phyloP scores from a whole-genome alignment of 1,139 yeast genomes.

The Nadsonia commutata region DNA sequence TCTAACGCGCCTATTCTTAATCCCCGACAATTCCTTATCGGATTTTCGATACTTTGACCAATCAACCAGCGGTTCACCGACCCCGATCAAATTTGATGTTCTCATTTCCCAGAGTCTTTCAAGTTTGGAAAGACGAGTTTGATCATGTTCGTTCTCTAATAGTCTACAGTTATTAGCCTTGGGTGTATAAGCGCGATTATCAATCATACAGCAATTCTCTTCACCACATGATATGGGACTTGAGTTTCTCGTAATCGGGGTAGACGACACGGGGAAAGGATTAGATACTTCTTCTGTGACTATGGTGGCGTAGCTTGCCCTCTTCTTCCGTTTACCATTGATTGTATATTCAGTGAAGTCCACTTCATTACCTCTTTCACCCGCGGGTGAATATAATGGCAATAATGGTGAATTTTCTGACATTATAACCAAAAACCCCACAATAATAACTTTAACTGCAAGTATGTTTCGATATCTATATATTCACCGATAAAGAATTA shows the following conservation, averaged over 20 bases:
- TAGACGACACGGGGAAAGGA: not conserved
- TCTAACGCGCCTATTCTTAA: constrained; percentile 16
- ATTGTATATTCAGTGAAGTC: not conserved
- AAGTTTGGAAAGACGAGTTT: constrained; percentile 4
- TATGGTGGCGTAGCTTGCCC: too few relatives aligned
- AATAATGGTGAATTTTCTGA: not conserved
- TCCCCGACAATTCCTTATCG: constrained; percentile 17
- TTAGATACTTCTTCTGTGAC: too few relatives aligned
- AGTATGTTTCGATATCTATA: too few relatives aligned
- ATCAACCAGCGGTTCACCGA: constrained; percentile 30
- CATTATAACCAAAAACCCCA: too few relatives aligned
- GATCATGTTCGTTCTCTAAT: not conserved
- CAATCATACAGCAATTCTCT: not conserved
- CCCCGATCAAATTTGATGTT: constrained; percentile 45
- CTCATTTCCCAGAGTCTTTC: constrained; percentile 29
- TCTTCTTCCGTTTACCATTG: too few relatives aligned
- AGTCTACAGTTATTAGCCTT: too few relatives aligned
- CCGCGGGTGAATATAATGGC: not conserved
- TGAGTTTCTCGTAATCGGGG: not conserved
- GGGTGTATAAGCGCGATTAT: too few relatives aligned
- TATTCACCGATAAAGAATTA: too few relatives aligned
- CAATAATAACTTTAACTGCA: too few relatives aligned
- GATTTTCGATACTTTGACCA: constrained; percentile 30
- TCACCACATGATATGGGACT: not conserved
- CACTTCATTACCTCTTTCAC: not conserved